Conservation (phyloP, 2,329 filamentous ascomycete species). For the Parafenestella ontariensis region DNA sequence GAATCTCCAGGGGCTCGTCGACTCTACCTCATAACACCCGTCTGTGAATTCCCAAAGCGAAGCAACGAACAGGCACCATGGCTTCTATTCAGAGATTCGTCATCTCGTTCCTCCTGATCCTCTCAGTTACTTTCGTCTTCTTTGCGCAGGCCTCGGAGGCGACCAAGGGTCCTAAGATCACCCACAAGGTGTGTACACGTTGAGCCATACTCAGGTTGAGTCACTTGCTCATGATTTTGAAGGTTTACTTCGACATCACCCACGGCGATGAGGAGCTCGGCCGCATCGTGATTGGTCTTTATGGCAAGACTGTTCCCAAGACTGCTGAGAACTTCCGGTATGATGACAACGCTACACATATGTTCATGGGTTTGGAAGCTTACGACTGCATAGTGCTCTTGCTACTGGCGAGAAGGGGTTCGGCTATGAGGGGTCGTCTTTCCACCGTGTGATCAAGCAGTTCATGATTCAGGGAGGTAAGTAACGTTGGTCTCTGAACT, state of each 20-base stretch:
- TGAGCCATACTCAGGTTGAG: too few relatives aligned
- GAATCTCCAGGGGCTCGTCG: slow-evolving; percentile 21
- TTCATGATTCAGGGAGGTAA: slow-evolving; percentile 84
- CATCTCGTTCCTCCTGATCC: slow-evolving; percentile 75
- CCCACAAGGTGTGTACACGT: slow-evolving; percentile 72
- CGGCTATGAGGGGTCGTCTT: slow-evolving; percentile 80
- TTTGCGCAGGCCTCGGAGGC: slow-evolving; percentile 45
- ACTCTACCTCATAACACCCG: slow-evolving; percentile 34
- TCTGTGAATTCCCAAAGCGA: slow-evolving; percentile 17
- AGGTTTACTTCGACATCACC: slow-evolving; percentile 83
- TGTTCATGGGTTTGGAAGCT: slow-evolving; percentile 7
- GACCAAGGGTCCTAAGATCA: slow-evolving; percentile 86
- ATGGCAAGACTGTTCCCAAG: slow-evolving; percentile 86
- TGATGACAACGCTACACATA: neutral
- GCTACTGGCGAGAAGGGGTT: slow-evolving; percentile 87
- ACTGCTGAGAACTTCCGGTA: slow-evolving; percentile 71
- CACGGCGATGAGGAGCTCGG: slow-evolving; percentile 78
- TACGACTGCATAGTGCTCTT: slow-evolving; percentile 67
- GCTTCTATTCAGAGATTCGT: slow-evolving; percentile 74
- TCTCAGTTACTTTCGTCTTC: slow-evolving; percentile 65
- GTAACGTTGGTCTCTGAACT: slow-evolving; percentile 40
- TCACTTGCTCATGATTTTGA: slow-evolving; percentile 3
- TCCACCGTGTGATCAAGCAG: slow-evolving; percentile 89
- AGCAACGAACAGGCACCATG: slow-evolving; percentile 63
- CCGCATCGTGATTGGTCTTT: slow-evolving; percentile 80